phyloP scores from a whole-genome alignment of 805 yeast species.

The Candida caryicola region DNA sequence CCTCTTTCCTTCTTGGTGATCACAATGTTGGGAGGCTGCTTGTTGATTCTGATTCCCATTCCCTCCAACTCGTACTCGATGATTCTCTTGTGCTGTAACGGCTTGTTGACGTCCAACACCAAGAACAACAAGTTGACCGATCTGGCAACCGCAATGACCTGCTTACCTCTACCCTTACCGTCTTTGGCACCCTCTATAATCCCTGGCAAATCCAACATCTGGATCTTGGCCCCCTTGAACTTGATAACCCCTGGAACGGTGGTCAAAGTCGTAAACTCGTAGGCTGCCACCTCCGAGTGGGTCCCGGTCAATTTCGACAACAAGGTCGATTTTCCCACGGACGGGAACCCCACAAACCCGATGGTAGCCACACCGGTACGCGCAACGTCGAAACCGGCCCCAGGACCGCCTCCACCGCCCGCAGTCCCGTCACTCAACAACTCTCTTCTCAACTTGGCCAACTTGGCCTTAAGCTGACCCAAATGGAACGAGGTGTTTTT shows the following conservation, averaged over 20 bases:
- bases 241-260: constrained; percentile 96
- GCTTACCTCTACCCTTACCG: constrained; percentile 91
- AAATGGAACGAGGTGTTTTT: constrained; percentile 96
- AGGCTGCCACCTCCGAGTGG: constrained; percentile 96
- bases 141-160: constrained; percentile 98
- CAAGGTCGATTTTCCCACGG: constrained; percentile 87
- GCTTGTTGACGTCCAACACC: constrained; percentile 94
- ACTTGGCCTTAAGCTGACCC: constrained; percentile 95
- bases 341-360: constrained; percentile 98
- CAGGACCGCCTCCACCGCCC: constrained; percentile 77
- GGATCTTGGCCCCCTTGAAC: constrained; percentile 96
- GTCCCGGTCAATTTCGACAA: constrained; percentile 90
- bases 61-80: constrained; percentile 96
- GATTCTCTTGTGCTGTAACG: constrained; percentile 88
- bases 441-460: constrained; percentile 93
- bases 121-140: constrained; percentile 91
- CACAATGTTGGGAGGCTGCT: constrained; percentile 87
- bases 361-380: constrained; percentile 97
- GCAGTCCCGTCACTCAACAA: constrained; percentile 62
- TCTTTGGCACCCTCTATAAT: constrained; percentile 89
- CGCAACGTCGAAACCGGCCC: constrained; percentile 97
- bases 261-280: constrained; percentile 95
- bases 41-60: constrained; percentile 92
- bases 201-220: constrained; percentile 91
- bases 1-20: constrained; percentile 94